These are phyloP conservation scores for Neonectria neomacrospora DNA, from an alignment of 2,329 filamentous ascomycete species.

Conservation along the genomic window DNA sequence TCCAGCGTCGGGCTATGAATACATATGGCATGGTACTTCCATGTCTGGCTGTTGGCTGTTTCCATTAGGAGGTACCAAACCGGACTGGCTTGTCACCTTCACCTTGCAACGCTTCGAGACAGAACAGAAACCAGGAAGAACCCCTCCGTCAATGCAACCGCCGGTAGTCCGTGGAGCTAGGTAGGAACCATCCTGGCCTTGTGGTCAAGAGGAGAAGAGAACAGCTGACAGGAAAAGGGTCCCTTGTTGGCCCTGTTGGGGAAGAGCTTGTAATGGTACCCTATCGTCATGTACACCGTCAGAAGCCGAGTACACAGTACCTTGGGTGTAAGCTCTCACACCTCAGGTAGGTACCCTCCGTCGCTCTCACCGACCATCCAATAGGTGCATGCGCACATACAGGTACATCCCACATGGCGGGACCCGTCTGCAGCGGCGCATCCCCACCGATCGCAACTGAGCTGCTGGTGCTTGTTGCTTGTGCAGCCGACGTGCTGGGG, in stretches of 20 bases:
- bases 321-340: conserved; percentile 10
- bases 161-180: background rate
- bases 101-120: conserved; percentile 10
- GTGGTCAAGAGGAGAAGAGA: background rate
- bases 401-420: conserved; percentile 7
- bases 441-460: conserved; percentile 42
- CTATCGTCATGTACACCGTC: conserved; percentile 20
- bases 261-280: conserved; percentile 15
- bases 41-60: conserved; percentile 20
- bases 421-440: conserved; percentile 11
- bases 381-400: background rate
- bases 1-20: conserved; percentile 3
- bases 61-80: conserved; percentile 9
- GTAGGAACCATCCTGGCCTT: conserved; percentile 3
- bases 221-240: conserved; percentile 17
- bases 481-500: background rate
- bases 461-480: conserved; percentile 14
- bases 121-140: conserved; percentile 5
- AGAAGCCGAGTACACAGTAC: conserved; percentile 7
- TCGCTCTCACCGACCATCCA: conserved; percentile 20
- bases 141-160: conserved; percentile 16
- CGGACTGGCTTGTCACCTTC: background rate
- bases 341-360: conserved; percentile 19
- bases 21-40: background rate
- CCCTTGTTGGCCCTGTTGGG: conserved; percentile 12